Evolutionary conservation across 225 moss, liverwort and hornwort species (phyloP).

Genomic region (Asterella californica): DNA sequence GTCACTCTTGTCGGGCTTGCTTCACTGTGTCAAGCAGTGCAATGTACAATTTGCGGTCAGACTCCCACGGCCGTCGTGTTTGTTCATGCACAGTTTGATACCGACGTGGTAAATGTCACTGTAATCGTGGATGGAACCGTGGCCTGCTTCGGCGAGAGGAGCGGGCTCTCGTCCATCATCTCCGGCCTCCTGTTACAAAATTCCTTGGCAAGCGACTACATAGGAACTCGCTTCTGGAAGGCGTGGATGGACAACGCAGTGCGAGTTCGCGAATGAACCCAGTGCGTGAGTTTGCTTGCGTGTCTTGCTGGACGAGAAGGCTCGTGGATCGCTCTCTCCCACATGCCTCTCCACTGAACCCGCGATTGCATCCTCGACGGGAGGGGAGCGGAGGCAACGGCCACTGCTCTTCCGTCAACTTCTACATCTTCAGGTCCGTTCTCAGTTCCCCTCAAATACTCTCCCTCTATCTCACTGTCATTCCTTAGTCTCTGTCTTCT

Average conservation of each 20-base stretch:
- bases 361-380: not conserved
- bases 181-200: slow-evolving; percentile 2
- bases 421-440: not conserved
- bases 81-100: not conserved
- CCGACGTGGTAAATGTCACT: not conserved
- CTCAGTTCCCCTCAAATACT: not conserved
- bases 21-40: not conserved
- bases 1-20: no score
- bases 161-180: not conserved
- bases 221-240: not conserved
- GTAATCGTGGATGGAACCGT: not conserved
- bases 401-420: not conserved
- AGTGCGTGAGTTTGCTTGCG: not conserved
- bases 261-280: not conserved
- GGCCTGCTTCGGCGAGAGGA: not conserved
- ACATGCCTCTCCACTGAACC: not conserved
- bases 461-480: not conserved
- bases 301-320: not conserved
- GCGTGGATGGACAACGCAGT: not conserved
- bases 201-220: not conserved
- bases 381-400: not conserved
- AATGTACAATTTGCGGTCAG: not conserved
- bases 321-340: not conserved
- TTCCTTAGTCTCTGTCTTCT: slow-evolving; percentile 1
- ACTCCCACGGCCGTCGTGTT: not conserved